Percentiles rank a stretch among this genome's conserved stretches.
phyloP scores from a whole-genome alignment of 768 basidiomycete genomes.

The Rhizopogon vesiculosus region DNA sequence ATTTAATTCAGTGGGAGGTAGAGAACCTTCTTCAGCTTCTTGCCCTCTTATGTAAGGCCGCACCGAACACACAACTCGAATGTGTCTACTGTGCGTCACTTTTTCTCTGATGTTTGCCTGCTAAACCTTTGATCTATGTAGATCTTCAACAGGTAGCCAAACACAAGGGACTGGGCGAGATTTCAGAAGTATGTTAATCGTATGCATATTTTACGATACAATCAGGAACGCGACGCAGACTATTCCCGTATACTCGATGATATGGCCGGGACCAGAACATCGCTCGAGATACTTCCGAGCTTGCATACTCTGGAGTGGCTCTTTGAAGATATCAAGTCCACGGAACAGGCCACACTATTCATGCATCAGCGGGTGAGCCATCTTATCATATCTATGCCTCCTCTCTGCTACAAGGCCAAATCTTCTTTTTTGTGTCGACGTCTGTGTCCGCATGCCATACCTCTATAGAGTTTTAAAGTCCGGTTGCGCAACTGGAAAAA shows the following conservation, averaged over 20 bases:
- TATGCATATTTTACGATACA: slow-evolving; percentile 27
- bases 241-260: slow-evolving; percentile 35
- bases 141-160: slow-evolving; percentile 38
- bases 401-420: not conserved
- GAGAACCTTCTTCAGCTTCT: slow-evolving; percentile 42
- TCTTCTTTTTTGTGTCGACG: slow-evolving; percentile 23
- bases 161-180: slow-evolving; percentile 48
- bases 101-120: not conserved
- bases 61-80: no score
- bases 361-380: slow-evolving; percentile 49
- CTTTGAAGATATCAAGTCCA: slow-evolving; percentile 12
- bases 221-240: not conserved
- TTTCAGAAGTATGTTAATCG: slow-evolving; percentile 50
- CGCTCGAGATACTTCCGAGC: slow-evolving; percentile 50
- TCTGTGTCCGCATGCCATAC: slow-evolving; percentile 47
- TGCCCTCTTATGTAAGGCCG: slow-evolving; percentile 30
- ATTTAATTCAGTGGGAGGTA: slow-evolving; percentile 51
- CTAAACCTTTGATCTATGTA: slow-evolving; percentile 11
- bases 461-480: no score
- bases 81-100: slow-evolving; percentile 18
- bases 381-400: slow-evolving; percentile 7
- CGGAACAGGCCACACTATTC: slow-evolving; percentile 44
- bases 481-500: no score
- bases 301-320: slow-evolving; percentile 48
- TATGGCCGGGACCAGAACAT: slow-evolving; percentile 50